Conservation (phyloP, 306 rosid genomes). For the Vigna nakashimae region DNA sequence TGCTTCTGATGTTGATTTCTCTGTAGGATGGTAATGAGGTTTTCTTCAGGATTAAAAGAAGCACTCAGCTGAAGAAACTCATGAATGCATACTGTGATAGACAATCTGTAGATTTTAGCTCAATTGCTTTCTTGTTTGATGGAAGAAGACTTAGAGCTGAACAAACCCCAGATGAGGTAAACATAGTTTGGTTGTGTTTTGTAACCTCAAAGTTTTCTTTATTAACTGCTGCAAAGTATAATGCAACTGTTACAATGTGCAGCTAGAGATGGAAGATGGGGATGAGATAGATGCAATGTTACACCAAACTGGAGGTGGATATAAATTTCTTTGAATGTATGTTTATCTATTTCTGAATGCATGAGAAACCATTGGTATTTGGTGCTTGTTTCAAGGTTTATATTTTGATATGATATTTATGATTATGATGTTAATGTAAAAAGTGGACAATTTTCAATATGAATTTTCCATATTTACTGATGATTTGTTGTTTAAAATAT, state of each 20-base stretch:
- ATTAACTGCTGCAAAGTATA: neutral
- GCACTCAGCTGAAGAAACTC: conserved; percentile 66
- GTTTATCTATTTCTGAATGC: neutral
- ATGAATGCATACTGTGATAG: conserved; percentile 74
- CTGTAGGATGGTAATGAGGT: conserved; percentile 67
- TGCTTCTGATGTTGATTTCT: neutral
- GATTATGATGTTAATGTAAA: neutral
- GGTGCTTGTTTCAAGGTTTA: conserved; percentile 21
- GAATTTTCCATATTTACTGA: neutral
- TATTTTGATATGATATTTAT: neutral
- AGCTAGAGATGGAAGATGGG: conserved; percentile 51
- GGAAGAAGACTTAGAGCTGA: conserved; percentile 69
- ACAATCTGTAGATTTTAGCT: conserved; percentile 56
- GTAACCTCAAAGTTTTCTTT: neutral
- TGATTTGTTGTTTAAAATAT: neutral
- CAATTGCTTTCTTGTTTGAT: conserved; percentile 79
- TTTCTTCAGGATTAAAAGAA: conserved; percentile 63
- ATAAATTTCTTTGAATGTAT: neutral
- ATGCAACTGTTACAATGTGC: neutral
- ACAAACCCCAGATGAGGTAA: conserved; percentile 76
- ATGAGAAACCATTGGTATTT: conserved; percentile 20
- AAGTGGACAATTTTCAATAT: neutral
- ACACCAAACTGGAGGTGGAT: conserved; percentile 43
- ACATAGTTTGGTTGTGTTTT: neutral
- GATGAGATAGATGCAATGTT: conserved; percentile 54